phyloP scores from a whole-genome alignment of 2,329 filamentous ascomycete genomes.

The Sordariomycetes sp. region DNA sequence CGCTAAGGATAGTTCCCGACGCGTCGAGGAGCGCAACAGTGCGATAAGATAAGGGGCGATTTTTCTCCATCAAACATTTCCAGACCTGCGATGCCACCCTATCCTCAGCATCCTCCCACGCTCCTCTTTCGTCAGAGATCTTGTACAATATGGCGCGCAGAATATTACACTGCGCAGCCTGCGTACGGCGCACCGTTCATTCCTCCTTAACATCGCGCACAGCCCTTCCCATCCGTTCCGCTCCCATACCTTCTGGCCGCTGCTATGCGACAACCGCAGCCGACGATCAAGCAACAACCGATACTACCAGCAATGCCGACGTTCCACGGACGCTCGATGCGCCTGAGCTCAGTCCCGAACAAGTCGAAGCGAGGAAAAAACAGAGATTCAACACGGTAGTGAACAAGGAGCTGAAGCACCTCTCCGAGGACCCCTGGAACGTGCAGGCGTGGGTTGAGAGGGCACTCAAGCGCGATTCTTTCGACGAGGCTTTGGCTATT shows the following conservation, averaged over 20 bases:
- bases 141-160: slow-evolving; percentile 18
- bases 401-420: slow-evolving; percentile 3
- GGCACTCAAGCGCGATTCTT: slow-evolving; percentile 48
- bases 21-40: too few relatives aligned
- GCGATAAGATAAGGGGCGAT: too few relatives aligned
- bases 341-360: slow-evolving; percentile 7
- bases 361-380: slow-evolving; percentile 1
- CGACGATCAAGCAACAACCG: slow-evolving; percentile 1
- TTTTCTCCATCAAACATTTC: too few relatives aligned
- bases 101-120: background rate
- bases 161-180: slow-evolving; percentile 16
- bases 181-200: slow-evolving; percentile 15
- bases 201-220: too few relatives aligned
- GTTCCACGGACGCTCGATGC: slow-evolving; percentile 11
- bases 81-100: background rate
- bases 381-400: slow-evolving; percentile 2
- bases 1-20: too few relatives aligned
- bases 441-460: slow-evolving; percentile 59
- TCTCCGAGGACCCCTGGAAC: slow-evolving; percentile 59
- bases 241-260: too few relatives aligned
- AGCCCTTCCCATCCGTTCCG: too few relatives aligned
- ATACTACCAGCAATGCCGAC: slow-evolving; percentile 8
- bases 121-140: background rate
- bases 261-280: too few relatives aligned
- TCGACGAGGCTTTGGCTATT: slow-evolving; percentile 59